Evolutionary conservation across 2,329 filamentous ascomycete species (phyloP).

Genomic region (Hypoxylon sp.): DNA sequence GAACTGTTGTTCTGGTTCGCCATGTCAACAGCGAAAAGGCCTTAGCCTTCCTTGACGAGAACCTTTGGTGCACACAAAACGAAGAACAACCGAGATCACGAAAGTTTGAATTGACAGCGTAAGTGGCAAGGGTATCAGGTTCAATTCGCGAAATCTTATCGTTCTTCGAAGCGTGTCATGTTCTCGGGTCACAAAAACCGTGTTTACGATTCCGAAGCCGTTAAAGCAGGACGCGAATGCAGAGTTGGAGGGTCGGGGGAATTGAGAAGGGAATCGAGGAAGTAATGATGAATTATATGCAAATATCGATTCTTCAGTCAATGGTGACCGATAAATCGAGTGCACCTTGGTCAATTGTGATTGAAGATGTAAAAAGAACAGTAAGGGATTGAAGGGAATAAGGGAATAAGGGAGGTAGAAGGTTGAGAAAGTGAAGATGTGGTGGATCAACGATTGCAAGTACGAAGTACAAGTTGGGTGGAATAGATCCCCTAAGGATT

Average conservation of each 20-base stretch:
- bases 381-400: slow-evolving; percentile 15
- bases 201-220: slow-evolving; percentile 22
- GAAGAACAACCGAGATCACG: neutral
- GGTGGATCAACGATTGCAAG: slow-evolving; percentile 20
- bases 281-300: neutral
- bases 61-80: slow-evolving; percentile 11
- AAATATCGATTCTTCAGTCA: slow-evolving; percentile 1
- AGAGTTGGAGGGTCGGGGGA: neutral
- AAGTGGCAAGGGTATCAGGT: neutral
- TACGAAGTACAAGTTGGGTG: slow-evolving; percentile 48
- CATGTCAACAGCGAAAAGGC: slow-evolving; percentile 43
- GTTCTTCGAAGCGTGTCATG: slow-evolving; percentile 29
- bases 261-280: slow-evolving; percentile 23
- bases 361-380: slow-evolving; percentile 11
- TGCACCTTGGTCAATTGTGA: neutral
- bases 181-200: slow-evolving; percentile 21
- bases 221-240: slow-evolving; percentile 7
- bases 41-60: slow-evolving; percentile 8
- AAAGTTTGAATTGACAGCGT: neutral
- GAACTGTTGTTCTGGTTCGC: slow-evolving; percentile 50
- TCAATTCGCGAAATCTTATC: slow-evolving; percentile 5
- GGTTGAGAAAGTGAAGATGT: slow-evolving; percentile 23
- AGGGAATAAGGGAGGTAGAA: slow-evolving; percentile 21
- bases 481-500: slow-evolving; percentile 46
- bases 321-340: neutral